These are phyloP conservation scores for Phialocephala sp. DNA, from an alignment of 2,329 filamentous ascomycete species.

Conservation along the genomic window DNA sequence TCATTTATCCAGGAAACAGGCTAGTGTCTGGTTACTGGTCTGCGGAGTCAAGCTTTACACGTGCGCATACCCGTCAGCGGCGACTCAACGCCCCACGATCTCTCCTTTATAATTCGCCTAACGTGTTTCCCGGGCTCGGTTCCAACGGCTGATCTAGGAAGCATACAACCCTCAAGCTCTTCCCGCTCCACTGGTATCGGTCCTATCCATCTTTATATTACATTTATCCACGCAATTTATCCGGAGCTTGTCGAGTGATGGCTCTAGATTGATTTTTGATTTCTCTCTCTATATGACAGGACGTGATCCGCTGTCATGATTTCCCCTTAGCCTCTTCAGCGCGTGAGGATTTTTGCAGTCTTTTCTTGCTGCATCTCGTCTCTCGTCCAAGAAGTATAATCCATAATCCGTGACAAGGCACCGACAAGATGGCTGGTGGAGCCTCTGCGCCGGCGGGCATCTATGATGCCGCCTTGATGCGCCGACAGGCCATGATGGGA, in stretches of 20 bases:
- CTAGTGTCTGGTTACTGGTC: slow-evolving; percentile 5
- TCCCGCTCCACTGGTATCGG: slow-evolving; percentile 13
- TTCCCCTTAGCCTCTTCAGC: slow-evolving; percentile 11
- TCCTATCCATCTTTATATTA: slow-evolving; percentile 2
- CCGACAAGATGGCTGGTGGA: slow-evolving; percentile 36
- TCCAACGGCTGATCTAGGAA: slow-evolving; percentile 4
- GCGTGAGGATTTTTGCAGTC: slow-evolving; percentile 5
- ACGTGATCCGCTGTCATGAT: slow-evolving; percentile 21
- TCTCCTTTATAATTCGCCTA: background rate
- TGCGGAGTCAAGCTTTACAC: slow-evolving; percentile 4
- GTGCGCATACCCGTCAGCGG: background rate
- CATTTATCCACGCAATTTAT: slow-evolving; percentile 30
- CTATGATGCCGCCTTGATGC: slow-evolving; percentile 58
- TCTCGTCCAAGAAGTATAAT: background rate
- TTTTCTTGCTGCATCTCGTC: slow-evolving; percentile 12
- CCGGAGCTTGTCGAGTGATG: slow-evolving; percentile 29
- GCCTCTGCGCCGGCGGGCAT: slow-evolving; percentile 43
- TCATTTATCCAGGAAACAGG: slow-evolving; percentile 21
- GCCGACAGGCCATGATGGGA: slow-evolving; percentile 60
- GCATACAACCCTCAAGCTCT: slow-evolving; percentile 1
- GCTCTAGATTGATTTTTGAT: slow-evolving; percentile 12
- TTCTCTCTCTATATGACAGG: slow-evolving; percentile 11
- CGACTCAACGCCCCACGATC: background rate
- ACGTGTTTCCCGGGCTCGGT: slow-evolving; percentile 8
- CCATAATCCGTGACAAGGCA: background rate